These are phyloP conservation scores for Neonectria sp. DNA, from an alignment of 2,329 filamentous ascomycete species.

Conservation along the genomic window DNA sequence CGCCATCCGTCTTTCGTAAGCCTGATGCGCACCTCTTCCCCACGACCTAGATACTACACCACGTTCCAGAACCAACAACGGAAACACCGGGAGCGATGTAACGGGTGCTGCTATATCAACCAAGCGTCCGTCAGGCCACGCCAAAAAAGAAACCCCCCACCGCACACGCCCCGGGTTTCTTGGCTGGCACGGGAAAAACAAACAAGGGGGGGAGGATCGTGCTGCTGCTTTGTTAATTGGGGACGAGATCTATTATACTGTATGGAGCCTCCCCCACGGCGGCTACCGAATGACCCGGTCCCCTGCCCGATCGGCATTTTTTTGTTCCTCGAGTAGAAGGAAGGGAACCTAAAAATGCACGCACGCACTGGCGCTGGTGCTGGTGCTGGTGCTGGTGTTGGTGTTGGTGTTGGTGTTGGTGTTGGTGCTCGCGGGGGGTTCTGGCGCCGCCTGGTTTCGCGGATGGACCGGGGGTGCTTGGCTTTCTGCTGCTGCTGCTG, in stretches of 20 bases:
- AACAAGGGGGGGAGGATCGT: background rate
- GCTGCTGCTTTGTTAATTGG: constrained; percentile 1
- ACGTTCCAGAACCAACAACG: background rate
- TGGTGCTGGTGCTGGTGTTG: constrained; percentile 22
- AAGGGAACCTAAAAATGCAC: constrained; percentile 1
- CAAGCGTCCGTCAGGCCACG: constrained; percentile 5
- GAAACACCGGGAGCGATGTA: constrained; percentile 18
- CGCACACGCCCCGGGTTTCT: constrained; percentile 13
- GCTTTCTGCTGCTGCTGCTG: background rate
- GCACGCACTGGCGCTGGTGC: constrained; percentile 16
- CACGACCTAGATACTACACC: background rate
- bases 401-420: constrained; percentile 22
- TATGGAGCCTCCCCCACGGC: constrained; percentile 23
- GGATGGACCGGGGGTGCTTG: constrained; percentile 14
- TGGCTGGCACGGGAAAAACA: background rate
- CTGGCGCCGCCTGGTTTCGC: constrained; percentile 26
- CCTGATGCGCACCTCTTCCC: background rate
- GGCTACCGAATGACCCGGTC: constrained; percentile 22
- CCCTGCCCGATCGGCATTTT: constrained; percentile 13
- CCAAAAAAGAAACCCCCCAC: constrained; percentile 4
- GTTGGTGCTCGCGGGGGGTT: constrained; percentile 14
- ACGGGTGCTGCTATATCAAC: constrained; percentile 21
- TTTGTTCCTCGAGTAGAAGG: background rate
- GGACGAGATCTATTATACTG: constrained; percentile 28
- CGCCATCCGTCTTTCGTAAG: background rate